Base-by-base conservation (phyloP, 179 eudicot genomes). In the Heliamphora pulchella region DNA sequence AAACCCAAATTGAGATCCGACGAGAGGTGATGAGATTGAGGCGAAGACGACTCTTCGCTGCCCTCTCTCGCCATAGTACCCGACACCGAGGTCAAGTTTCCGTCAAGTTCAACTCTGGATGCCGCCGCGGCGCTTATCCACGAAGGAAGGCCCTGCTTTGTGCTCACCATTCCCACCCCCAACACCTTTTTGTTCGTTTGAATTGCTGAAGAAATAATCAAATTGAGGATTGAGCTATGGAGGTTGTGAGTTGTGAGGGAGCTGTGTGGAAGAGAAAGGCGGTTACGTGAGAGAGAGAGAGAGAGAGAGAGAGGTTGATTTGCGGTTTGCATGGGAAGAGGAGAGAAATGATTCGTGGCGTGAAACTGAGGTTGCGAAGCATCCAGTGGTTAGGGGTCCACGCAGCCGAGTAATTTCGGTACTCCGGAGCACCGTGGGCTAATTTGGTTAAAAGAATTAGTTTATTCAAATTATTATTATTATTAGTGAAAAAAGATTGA, bases 121-220 rank as follows among this genome's bases (percentile, higher is more conserved):
- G 86, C 81, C 3, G 89, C 84, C 4, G 89, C 90, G 7, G 91
- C 87, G 69, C 79, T 78, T 17, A 85, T 61, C 91, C 92, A 88
- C 8, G 89, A 78, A 51, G 89, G 88, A 59, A 86, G 63, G 7
- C 85, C 80, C 70, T 81, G 89, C 64, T 84, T 86, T 11, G 91
- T 44, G 41, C 81, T 84, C 75, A 77, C 86, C 91, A 89, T 87
- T 62, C 41, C 58, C 65, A 43, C 13, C 15, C 1, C 5, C n/a
- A 10, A n/a, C n/a, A 46, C 54, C 54, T 8, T n/a, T 47, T 41
- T 63, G 0, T 63, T 7, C 6, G 18, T 41, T 2, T 3, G 70
- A 69, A 69, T 69, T 44, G 6, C 53, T 44, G 10, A n/a, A 74
- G 77, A 74, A 31, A 54, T 11, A 54, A 75, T 2, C 9, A 6